These are phyloP conservation scores for Ophiostoma sp. DNA, from an alignment of 2,329 filamentous ascomycete genomes.

Conservation along the genomic window DNA sequence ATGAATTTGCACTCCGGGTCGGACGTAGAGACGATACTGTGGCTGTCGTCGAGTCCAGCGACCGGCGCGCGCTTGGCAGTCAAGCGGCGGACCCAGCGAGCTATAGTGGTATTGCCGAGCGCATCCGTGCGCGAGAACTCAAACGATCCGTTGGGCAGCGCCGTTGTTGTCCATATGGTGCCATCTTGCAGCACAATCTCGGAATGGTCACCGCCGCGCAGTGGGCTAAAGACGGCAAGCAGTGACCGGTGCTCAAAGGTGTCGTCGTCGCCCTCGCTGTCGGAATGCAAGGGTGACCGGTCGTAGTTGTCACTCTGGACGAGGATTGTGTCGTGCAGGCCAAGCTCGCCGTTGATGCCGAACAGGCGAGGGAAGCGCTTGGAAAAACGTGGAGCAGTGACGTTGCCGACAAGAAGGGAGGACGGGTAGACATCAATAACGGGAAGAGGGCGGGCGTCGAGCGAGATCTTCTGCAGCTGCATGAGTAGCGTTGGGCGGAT, in stretches of 20 bases:
- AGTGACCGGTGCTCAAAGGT: conserved; percentile 43
- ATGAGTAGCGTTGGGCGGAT: conserved; percentile 63
- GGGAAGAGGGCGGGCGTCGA: conserved; percentile 57
- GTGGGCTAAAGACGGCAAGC: conserved; percentile 63
- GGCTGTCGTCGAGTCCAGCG: conserved; percentile 15
- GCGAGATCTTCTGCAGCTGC: conserved; percentile 63
- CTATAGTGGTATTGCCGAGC: conserved; percentile 54
- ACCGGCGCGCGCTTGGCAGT: conserved; percentile 28
- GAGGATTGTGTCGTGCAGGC: conserved; percentile 64
- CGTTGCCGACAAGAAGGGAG: conserved; percentile 50
- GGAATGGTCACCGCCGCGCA: conserved; percentile 49
- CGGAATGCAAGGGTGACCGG: conserved; percentile 31
- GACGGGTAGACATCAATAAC: conserved; percentile 69
- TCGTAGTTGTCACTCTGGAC: conserved; percentile 65
- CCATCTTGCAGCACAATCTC: conserved; percentile 64
- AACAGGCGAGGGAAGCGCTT: conserved; percentile 61
- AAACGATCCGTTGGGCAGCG: conserved; percentile 53
- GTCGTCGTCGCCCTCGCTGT: conserved; percentile 45
- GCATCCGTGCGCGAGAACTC: conserved; percentile 60
- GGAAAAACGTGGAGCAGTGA: conserved; percentile 53
- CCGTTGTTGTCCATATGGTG: conserved; percentile 51
- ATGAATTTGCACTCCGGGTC: conserved; percentile 55
- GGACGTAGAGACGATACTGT: conserved; percentile 25
- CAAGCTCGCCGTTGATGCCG: conserved; percentile 55
- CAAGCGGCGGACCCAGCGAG: conserved; percentile 61